phyloP scores from a whole-genome alignment of 1,139 yeast genomes.

The Yamadazyma epiphylla region DNA sequence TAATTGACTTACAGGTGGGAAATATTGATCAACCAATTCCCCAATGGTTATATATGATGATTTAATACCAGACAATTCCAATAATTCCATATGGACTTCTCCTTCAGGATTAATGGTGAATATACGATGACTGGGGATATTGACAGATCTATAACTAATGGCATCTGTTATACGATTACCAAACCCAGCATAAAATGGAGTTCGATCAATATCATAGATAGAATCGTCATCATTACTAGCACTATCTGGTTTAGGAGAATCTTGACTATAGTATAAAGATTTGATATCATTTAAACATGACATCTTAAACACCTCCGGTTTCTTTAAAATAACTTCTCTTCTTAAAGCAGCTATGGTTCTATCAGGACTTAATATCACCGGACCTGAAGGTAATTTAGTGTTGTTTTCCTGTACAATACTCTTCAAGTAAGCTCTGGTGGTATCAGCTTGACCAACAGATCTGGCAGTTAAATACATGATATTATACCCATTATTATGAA shows the following conservation, averaged over 20 bases:
- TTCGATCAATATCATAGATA: constrained; percentile 30
- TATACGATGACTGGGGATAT: constrained; percentile 90
- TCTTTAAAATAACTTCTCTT: constrained; percentile 87
- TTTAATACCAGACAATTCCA: constrained; percentile 90
- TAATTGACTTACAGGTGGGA: constrained; percentile 72
- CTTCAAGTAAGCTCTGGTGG: constrained; percentile 78
- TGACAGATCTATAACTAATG: constrained; percentile 87
- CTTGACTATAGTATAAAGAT: constrained; percentile 48
- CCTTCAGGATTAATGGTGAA: constrained; percentile 97
- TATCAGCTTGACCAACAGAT: constrained; percentile 93
- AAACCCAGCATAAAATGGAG: constrained; percentile 96
- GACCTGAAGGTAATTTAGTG: constrained; percentile 76
- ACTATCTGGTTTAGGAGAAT: constrained; percentile 2
- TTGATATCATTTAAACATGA: constrained; percentile 89
- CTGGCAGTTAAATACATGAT: constrained; percentile 92
- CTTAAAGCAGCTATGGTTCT: constrained; percentile 92
- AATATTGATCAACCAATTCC: constrained; percentile 93
- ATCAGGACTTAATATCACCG: constrained; percentile 94
- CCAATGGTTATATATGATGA: constrained; percentile 87
- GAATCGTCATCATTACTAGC: constrained; percentile 4
- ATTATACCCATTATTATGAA: constrained; percentile 82
- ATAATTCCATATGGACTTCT: constrained; percentile 94
- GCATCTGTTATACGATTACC: constrained; percentile 98
- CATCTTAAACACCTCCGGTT: constrained; percentile 98
- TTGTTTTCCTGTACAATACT: constrained; percentile 76